phyloP scores from a whole-genome alignment of 371 early-diverging fungal species.

The Furculomyces boomerangus region DNA sequence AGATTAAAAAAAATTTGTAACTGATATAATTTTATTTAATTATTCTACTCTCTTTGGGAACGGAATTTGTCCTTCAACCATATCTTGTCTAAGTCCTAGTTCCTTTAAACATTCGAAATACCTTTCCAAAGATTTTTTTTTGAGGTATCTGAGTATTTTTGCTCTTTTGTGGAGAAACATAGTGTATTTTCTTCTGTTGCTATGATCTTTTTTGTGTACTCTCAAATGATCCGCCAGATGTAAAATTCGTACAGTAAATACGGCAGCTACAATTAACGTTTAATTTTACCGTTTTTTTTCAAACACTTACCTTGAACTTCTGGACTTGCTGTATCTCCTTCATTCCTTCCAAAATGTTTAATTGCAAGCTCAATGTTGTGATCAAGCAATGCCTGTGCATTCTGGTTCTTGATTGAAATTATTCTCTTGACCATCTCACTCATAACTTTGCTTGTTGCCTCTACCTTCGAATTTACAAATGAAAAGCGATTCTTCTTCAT shows the following conservation, averaged over 20 bases:
- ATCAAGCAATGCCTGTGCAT: slow-evolving; percentile 44
- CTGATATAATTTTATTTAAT: too few relatives aligned
- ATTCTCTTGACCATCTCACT: slow-evolving; percentile 57
- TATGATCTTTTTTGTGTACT: slow-evolving; percentile 65
- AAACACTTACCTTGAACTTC: slow-evolving; percentile 81
- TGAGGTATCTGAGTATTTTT: slow-evolving; percentile 73
- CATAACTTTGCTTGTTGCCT: slow-evolving; percentile 2
- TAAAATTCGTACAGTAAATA: slow-evolving; percentile 76
- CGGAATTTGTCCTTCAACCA: slow-evolving; percentile 25
- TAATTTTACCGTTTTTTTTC: too few relatives aligned
- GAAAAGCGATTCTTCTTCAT: neutral
- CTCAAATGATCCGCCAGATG: slow-evolving; percentile 63
- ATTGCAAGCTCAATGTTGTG: slow-evolving; percentile 61
- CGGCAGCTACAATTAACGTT: slow-evolving; percentile 71
- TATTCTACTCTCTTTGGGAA: slow-evolving; percentile 15
- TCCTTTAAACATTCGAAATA: slow-evolving; percentile 47
- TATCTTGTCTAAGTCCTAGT: slow-evolving; percentile 44
- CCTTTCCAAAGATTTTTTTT: slow-evolving; percentile 46
- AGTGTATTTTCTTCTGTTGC: slow-evolving; percentile 64
- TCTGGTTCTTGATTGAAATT: slow-evolving; percentile 57
- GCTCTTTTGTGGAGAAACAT: slow-evolving; percentile 62
- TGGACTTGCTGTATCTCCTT: slow-evolving; percentile 77
- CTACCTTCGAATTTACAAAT: neutral
- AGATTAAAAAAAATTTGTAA: too few relatives aligned
- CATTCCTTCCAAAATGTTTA: slow-evolving; percentile 53